Percentiles rank a stretch among this genome's conserved stretches.
These are phyloP conservation scores for Hypoxylon sp. DNA, from an alignment of 2,329 filamentous ascomycete genomes.

Conservation along the genomic window DNA sequence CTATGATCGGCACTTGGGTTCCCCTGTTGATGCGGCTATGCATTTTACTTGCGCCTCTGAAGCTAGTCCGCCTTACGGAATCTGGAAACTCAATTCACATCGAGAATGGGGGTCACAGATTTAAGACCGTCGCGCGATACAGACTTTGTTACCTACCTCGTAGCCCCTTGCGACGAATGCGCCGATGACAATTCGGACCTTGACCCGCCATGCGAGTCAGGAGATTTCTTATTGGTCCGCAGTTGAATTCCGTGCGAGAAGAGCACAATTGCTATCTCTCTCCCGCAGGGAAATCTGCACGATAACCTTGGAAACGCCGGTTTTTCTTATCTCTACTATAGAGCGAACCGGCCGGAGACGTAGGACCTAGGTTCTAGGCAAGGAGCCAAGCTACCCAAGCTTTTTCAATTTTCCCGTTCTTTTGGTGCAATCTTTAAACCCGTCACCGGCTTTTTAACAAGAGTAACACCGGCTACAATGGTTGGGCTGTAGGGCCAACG, in stretches of 20 bases:
- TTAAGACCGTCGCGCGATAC: constrained; percentile 6
- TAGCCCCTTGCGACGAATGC: constrained; percentile 14
- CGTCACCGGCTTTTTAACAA: constrained; percentile 38
- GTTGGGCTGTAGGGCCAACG: constrained; percentile 40
- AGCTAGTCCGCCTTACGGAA: constrained; percentile 37
- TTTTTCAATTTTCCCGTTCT: constrained; percentile 33
- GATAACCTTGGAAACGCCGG: constrained; percentile 9
- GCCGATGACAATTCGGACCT: constrained; percentile 27
- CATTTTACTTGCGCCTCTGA: constrained; percentile 28
- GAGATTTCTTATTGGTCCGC: constrained; percentile 8
- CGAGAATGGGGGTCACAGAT: constrained; percentile 28
- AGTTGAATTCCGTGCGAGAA: constrained; percentile 18
- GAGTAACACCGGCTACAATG: constrained; percentile 30
- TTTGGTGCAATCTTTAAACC: constrained; percentile 29
- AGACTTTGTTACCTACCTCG: not conserved
- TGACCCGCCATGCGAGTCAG: constrained; percentile 20
- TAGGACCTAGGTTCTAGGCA: constrained; percentile 21
- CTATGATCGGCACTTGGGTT: constrained; percentile 46
- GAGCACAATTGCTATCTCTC: constrained; percentile 13
- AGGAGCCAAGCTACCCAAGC: constrained; percentile 27
- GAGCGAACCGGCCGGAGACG: constrained; percentile 14
- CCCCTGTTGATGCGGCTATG: constrained; percentile 39
- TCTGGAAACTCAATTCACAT: constrained; percentile 40
- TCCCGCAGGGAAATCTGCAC: constrained; percentile 6
- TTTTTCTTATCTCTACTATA: constrained; percentile 30